Conservation (phyloP, 2,329 filamentous ascomycete genomes). For the Xylariaceae sp. region DNA sequence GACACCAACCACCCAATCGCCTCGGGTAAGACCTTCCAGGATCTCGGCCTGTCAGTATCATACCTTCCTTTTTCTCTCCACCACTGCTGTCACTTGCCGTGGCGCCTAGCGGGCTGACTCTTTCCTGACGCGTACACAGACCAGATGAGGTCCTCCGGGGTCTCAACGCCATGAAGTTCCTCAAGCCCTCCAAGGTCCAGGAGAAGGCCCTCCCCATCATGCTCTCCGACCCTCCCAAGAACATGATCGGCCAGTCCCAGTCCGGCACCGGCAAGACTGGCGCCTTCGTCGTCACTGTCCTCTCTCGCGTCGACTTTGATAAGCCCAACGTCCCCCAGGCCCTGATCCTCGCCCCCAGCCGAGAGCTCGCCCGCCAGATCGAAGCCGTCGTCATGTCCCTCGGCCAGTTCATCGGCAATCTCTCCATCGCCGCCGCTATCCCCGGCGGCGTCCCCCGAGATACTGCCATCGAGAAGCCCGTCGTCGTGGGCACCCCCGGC, state of each 20-base stretch:
- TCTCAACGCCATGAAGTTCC: constrained; percentile 78
- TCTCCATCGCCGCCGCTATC: constrained; percentile 78
- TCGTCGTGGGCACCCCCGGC: constrained; percentile 91
- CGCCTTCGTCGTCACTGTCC: constrained; percentile 88
- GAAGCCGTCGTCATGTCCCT: constrained; percentile 79
- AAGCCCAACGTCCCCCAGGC: constrained; percentile 74
- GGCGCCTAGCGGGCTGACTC: neutral
- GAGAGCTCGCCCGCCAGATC: constrained; percentile 94
- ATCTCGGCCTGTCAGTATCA: constrained; percentile 73
- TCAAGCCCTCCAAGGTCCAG: constrained; percentile 96
- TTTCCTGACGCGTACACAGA: constrained; percentile 6
- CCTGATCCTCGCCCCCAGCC: constrained; percentile 83
- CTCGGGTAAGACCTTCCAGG: constrained; percentile 79
- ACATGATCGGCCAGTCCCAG: constrained; percentile 98
- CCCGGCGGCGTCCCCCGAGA: constrained; percentile 72
- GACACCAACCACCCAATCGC: constrained; percentile 85
- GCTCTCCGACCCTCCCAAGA: constrained; percentile 78
- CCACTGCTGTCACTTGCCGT: constrained; percentile 7
- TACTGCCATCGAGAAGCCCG: constrained; percentile 67
- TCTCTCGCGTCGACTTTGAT: constrained; percentile 77
- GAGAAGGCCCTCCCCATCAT: constrained; percentile 90
- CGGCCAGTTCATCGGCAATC: constrained; percentile 75
- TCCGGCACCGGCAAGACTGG: constrained; percentile 98
- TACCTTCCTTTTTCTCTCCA: neutral
- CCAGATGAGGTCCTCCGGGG: constrained; percentile 61